Conservation (phyloP, 352 stramenopile species). For the Phytophthora crassamura region DNA sequence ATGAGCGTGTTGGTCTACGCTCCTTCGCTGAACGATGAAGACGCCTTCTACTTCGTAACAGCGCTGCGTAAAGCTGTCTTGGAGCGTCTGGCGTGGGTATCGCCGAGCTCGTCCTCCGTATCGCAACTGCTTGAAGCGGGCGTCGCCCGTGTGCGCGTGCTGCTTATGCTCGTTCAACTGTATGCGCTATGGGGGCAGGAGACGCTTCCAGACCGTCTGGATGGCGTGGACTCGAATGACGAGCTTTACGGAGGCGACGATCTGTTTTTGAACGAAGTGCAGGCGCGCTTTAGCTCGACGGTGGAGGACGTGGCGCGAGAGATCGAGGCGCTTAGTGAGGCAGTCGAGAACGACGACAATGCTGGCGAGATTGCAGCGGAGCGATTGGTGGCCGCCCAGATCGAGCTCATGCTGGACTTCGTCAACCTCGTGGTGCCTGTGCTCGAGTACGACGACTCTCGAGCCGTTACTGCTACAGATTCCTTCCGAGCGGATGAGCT, state of each 20-base stretch:
- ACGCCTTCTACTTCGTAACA: conserved; percentile 90
- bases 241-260: conserved; percentile 78
- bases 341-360: background rate
- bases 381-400: conserved; percentile 33
- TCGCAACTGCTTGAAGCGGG: conserved; percentile 21
- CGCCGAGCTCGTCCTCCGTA: conserved; percentile 19
- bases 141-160: conserved; percentile 43
- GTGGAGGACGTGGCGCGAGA: conserved; percentile 59
- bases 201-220: conserved; percentile 41
- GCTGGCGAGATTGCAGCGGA: background rate
- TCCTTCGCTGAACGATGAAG: conserved; percentile 77
- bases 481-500: conserved; percentile 5
- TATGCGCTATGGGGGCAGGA: conserved; percentile 70
- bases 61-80: conserved; percentile 75
- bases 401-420: conserved; percentile 71
- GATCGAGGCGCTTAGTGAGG: conserved; percentile 47
- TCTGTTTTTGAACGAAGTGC: conserved; percentile 58
- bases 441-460: conserved; percentile 42
- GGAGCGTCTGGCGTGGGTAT: conserved; percentile 45
- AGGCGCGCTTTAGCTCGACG: conserved; percentile 50
- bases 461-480: background rate
- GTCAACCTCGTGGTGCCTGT: conserved; percentile 53
- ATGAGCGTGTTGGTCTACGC: conserved; percentile 75
- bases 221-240: conserved; percentile 85
- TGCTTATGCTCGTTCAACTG: conserved; percentile 57